These are phyloP conservation scores for Trapa incisa DNA, from an alignment of 345 rosid species.

Conservation along the genomic window DNA sequence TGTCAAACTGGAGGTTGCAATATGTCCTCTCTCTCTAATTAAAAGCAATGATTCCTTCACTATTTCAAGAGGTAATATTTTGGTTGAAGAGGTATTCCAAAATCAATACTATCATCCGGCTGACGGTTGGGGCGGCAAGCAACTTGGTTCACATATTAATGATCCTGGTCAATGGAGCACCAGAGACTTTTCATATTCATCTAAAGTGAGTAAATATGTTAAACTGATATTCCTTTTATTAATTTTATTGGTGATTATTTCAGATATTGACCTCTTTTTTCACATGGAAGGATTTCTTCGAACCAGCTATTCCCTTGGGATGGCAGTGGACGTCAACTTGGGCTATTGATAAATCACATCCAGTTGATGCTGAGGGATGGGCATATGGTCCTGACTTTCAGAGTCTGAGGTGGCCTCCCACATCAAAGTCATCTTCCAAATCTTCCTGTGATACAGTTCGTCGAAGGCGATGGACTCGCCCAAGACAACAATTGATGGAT, in stretches of 20 bases:
- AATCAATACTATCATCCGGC: conserved; percentile 35
- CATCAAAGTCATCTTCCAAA: conserved; percentile 21
- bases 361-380: conserved; percentile 53
- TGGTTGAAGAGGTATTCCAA: conserved; percentile 47
- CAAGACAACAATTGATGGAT: conserved; percentile 23
- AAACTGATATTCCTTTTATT: not conserved
- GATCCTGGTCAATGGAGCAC: conserved; percentile 48
- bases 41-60: conserved; percentile 20
- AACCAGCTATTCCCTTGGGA: conserved; percentile 41
- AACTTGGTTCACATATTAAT: conserved; percentile 23
- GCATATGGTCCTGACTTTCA: conserved; percentile 47
- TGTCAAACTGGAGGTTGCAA: conserved; percentile 55
- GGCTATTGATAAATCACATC: conserved; percentile 40
- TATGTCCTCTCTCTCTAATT: conserved; percentile 28
- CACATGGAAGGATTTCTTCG: conserved; percentile 39
- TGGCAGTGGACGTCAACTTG: conserved; percentile 56
- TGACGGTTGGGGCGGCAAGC: conserved; percentile 41
- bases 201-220: conserved; percentile 24
- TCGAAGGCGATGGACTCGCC: conserved; percentile 50
- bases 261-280: conserved; percentile 6
- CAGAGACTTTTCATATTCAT: conserved; percentile 43
- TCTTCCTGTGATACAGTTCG: conserved; percentile 33
- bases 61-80: conserved; percentile 31
- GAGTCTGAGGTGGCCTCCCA: conserved; percentile 43
- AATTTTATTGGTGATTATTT: not conserved